Percentiles rank a stretch among this genome's conserved stretches.
These are phyloP conservation scores for Arthrobotrys entomopaga DNA, from an alignment of 2,329 filamentous ascomycete species.

Conservation along the genomic window DNA sequence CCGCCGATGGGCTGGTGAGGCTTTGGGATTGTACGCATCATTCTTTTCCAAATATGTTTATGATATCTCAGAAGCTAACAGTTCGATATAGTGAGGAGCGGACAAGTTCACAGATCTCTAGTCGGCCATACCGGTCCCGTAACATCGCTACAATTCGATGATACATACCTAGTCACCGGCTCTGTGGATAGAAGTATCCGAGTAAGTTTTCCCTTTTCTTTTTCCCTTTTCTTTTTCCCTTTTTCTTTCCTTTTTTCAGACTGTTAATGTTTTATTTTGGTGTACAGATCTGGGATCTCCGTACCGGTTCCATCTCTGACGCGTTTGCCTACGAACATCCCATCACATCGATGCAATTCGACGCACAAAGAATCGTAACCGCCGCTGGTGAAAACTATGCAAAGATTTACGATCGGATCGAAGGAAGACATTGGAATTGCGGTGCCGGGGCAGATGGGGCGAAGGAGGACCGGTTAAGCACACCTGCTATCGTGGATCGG, in stretches of 20 bases:
- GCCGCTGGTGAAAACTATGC: conserved; percentile 92
- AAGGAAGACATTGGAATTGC: conserved; percentile 95
- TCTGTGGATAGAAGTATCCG: conserved; percentile 91
- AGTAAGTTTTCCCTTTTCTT: conserved; percentile 69
- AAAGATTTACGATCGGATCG: conserved; percentile 98
- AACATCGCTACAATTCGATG: conserved; percentile 94
- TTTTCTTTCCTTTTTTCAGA: background rate
- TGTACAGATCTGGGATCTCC: conserved; percentile 95
- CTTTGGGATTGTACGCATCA: conserved; percentile 77
- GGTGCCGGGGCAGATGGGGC: conserved; percentile 80
- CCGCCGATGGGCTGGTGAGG: conserved; percentile 95
- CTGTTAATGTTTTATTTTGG: conserved; percentile 25
- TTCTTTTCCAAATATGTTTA: background rate
- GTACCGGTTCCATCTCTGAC: conserved; percentile 93
- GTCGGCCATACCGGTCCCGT: conserved; percentile 96
- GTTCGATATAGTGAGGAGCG: conserved; percentile 73
- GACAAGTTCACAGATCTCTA: conserved; percentile 94
- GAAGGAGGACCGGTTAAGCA: conserved; percentile 65
- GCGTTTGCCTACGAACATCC: conserved; percentile 94
- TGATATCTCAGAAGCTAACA: background rate
- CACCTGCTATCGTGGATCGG: conserved; percentile 77
- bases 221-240: conserved; percentile 12
- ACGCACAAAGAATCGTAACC: conserved; percentile 84
- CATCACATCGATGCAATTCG: conserved; percentile 97
- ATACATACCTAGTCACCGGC: conserved; percentile 91